Evolutionary conservation across 1,284 basidiomycete species (phyloP).

Genomic region (Trametes pubescens): DNA sequence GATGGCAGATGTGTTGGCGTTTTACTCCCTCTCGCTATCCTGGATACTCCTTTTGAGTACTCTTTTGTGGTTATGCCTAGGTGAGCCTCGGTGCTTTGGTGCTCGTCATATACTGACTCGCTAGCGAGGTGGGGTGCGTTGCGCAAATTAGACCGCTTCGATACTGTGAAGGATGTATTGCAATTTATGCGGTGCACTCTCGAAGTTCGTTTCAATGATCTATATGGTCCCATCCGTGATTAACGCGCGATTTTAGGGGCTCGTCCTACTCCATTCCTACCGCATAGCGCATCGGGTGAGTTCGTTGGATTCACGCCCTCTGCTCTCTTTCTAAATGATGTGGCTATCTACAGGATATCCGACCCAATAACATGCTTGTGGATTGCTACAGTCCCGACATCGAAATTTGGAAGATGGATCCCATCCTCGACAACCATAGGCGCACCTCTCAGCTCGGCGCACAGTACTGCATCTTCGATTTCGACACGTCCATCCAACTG

Average conservation of each 20-base stretch:
- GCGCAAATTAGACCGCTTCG: not conserved
- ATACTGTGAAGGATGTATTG: not conserved
- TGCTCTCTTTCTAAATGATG: not conserved
- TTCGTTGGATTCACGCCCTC: not conserved
- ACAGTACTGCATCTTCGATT: conserved; percentile 13
- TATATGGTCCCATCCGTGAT: not conserved
- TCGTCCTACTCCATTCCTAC: conserved; percentile 3
- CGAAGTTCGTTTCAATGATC: not conserved
- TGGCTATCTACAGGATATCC: conserved; percentile 8
- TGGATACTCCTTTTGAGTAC: conserved; percentile 12
- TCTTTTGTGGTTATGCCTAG: conserved; percentile 14
- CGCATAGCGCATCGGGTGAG: conserved; percentile 18
- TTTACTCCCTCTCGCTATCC: conserved; percentile 13
- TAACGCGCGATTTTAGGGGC: not conserved
- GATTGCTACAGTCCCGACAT: conserved; percentile 10
- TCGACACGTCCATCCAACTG: conserved; percentile 8
- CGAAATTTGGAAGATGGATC: not conserved
- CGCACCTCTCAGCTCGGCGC: not conserved
- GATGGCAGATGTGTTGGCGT: not conserved
- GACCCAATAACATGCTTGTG: not conserved
- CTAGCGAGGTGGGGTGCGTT: conserved; percentile 10
- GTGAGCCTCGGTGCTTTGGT: not conserved
- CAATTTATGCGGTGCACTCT: conserved; percentile 7
- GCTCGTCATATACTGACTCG: not conserved
- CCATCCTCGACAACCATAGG: not conserved